A percentile compares a stretch with the other conserved stretches of the same genome.
Conservation (phyloP, 768 basidiomycete genomes). For the Obba rivulosa region DNA sequence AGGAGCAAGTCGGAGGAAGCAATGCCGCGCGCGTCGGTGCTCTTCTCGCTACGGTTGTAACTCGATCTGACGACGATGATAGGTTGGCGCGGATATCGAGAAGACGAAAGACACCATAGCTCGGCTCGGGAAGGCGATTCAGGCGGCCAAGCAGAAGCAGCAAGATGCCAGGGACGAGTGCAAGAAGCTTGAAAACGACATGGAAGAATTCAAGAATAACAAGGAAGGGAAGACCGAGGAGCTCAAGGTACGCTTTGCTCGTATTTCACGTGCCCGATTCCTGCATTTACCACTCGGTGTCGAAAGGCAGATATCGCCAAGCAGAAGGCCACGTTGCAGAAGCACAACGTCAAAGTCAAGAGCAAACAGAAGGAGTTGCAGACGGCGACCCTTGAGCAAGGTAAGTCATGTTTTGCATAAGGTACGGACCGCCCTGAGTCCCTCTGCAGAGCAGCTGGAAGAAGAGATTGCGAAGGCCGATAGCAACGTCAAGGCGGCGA, state of each 20-base stretch:
- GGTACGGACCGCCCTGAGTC: neutral
- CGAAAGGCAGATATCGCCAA: slow-evolving; percentile 67
- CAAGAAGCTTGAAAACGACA: slow-evolving; percentile 89
- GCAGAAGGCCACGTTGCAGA: slow-evolving; percentile 77
- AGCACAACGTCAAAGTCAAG: slow-evolving; percentile 78
- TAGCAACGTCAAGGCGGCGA: slow-evolving; percentile 36
- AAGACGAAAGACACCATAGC: slow-evolving; percentile 58
- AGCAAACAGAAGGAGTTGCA: slow-evolving; percentile 86
- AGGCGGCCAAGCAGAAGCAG: slow-evolving; percentile 71
- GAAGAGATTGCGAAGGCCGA: slow-evolving; percentile 59
- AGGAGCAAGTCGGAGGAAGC: slow-evolving; percentile 83
- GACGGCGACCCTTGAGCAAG: slow-evolving; percentile 81
- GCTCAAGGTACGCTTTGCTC: slow-evolving; percentile 61
- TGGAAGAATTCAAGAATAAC: slow-evolving; percentile 98
- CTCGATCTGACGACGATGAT: neutral
- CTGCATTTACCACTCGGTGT: neutral
- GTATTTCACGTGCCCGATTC: neutral
- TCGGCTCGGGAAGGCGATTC: slow-evolving; percentile 52
- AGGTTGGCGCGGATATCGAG: slow-evolving; percentile 83
- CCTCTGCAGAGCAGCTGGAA: slow-evolving; percentile 70
- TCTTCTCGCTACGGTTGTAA: neutral
- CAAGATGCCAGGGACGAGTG: slow-evolving; percentile 69
- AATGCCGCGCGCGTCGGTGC: slow-evolving; percentile 74
- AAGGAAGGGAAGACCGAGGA: slow-evolving; percentile 96
- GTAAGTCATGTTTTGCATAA: slow-evolving; percentile 36